phyloP scores from a whole-genome alignment of 352 stramenopile species.

The Phytophthora cajani region DNA sequence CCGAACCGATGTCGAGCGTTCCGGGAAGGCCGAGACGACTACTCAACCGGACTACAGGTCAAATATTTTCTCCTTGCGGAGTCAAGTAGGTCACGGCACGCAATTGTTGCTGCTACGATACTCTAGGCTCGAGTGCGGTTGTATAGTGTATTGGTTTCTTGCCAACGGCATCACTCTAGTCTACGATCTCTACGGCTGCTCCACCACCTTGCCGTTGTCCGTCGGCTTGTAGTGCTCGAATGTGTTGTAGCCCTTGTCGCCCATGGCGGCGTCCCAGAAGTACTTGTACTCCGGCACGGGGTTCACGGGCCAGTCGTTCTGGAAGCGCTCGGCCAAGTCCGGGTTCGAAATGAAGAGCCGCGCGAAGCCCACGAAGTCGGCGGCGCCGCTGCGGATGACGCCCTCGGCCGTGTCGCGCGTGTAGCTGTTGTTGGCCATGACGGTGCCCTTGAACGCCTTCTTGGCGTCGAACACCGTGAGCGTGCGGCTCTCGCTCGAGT shows the following conservation, averaged over 20 bases:
- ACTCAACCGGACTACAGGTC: neutral
- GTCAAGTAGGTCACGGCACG: neutral
- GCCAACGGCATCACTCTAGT: neutral
- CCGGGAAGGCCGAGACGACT: neutral
- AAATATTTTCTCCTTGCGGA: neutral
- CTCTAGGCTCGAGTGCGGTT: too few species aligned
- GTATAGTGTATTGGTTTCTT: too few species aligned
- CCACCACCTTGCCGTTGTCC: neutral
- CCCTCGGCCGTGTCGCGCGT: constrained; percentile 7
- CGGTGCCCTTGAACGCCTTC: constrained; percentile 8
- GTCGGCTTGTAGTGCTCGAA: constrained; percentile 8
- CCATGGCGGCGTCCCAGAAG: constrained; percentile 8
- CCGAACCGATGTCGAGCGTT: constrained; percentile 1
- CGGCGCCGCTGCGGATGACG: constrained; percentile 5
- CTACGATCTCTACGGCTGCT: neutral
- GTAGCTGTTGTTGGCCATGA: constrained; percentile 16
- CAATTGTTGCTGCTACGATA: neutral
- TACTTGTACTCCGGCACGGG: constrained; percentile 7
- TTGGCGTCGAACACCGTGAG: constrained; percentile 15
- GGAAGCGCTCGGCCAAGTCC: constrained; percentile 10
- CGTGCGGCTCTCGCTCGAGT: neutral
- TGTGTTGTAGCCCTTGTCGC: constrained; percentile 11
- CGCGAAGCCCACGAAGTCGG: constrained; percentile 9
- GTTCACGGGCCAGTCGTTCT: constrained; percentile 9
- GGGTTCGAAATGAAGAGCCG: constrained; percentile 9